phyloP scores from a whole-genome alignment of 2,329 filamentous ascomycete species.

The Hypoxylon rubiginosum region DNA sequence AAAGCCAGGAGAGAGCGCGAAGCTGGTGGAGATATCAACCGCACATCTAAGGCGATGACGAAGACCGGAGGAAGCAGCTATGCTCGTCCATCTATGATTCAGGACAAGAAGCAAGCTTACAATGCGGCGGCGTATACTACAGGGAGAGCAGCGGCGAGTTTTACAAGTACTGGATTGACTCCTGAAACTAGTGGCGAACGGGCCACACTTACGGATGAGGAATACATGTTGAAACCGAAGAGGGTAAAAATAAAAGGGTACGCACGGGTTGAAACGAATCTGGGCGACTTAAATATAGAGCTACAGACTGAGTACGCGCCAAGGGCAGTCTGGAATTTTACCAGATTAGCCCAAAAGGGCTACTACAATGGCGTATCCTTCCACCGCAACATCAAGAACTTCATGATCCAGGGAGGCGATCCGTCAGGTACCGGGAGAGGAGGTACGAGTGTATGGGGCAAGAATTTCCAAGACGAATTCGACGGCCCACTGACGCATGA shows the following conservation, averaged over 20 bases:
- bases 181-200: conserved; percentile 90
- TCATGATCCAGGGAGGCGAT: conserved; percentile 98
- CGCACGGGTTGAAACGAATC: conserved; percentile 86
- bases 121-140: conserved; percentile 94
- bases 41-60: conserved; percentile 60
- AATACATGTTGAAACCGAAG: conserved; percentile 94
- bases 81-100: conserved; percentile 61
- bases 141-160: conserved; percentile 90
- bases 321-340: conserved; percentile 96
- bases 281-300: conserved; percentile 89
- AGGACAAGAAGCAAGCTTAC: conserved; percentile 74
- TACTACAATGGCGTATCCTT: conserved; percentile 90
- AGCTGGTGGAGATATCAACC: conserved; percentile 70
- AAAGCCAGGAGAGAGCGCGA: conserved; percentile 83
- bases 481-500: conserved; percentile 91
- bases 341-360: conserved; percentile 86
- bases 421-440: conserved; percentile 92
- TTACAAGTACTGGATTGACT: conserved; percentile 94
- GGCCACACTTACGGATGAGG: conserved; percentile 89
- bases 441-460: conserved; percentile 92
- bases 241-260: conserved; percentile 93
- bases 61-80: conserved; percentile 51
- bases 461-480: conserved; percentile 93
- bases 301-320: conserved; percentile 92
- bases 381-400: conserved; percentile 93